Conservation (phyloP, 78 protist genomes). For the Planoprotostelium fungivorum region DNA sequence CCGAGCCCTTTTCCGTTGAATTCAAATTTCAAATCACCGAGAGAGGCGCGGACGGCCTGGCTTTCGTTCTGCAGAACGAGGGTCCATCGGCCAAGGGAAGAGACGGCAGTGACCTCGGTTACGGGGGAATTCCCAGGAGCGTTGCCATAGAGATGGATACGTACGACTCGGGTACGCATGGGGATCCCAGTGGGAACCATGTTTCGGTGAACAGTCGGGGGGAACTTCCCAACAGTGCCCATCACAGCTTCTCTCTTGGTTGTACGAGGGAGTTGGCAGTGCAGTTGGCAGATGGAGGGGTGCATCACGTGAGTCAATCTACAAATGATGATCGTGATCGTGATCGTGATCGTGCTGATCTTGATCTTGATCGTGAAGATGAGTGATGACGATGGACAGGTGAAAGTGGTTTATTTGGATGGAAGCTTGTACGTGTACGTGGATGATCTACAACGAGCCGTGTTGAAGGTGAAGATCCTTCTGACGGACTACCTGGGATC, state of each 20-base stretch:
- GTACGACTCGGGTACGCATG: slow-evolving; percentile 8
- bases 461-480: neutral
- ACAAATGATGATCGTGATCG: no score
- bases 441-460: neutral
- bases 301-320: neutral
- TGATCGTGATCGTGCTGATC: no score
- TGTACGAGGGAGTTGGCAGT: neutral
- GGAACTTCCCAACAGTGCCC: slow-evolving; percentile 7
- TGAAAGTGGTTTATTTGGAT: neutral
- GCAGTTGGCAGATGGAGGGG: neutral
- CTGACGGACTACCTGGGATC: neutral
- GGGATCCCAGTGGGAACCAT: slow-evolving; percentile 58
- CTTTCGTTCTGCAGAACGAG: slow-evolving; percentile 60
- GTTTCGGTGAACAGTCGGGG: slow-evolving; percentile 15
- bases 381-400: neutral
- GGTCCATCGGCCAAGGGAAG: slow-evolving; percentile 11
- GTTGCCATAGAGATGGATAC: slow-evolving; percentile 61
- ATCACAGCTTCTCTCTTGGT: slow-evolving; percentile 40
- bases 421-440: neutral
- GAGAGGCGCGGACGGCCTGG: slow-evolving; percentile 67
- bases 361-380: no score
- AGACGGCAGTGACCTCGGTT: slow-evolving; percentile 53
- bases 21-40: slow-evolving; percentile 19
- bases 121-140: slow-evolving; percentile 46
- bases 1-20: slow-evolving; percentile 11